Evolutionary conservation across 805 yeast genomes (phyloP).

Genomic region (Scheffersomyces coipomensis): DNA sequence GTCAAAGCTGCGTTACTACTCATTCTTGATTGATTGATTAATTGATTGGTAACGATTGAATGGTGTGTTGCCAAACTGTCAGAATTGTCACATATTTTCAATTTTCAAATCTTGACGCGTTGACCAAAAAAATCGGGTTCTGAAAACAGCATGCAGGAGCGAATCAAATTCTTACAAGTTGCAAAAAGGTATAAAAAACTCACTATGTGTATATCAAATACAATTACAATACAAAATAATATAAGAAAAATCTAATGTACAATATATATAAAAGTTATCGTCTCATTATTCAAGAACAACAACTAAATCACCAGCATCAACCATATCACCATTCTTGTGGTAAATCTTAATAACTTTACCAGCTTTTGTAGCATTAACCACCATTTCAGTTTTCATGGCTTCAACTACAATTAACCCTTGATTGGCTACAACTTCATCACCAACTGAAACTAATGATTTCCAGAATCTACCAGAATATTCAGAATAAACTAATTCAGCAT

Average conservation of each 20-base stretch:
- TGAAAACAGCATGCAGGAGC: too few relatives aligned
- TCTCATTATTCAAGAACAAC: constrained; percentile 68
- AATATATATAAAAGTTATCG: too few relatives aligned
- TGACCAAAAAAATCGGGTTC: too few relatives aligned
- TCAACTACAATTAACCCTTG: constrained; percentile 87
- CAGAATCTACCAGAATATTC: constrained; percentile 97
- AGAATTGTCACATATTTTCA: too few relatives aligned
- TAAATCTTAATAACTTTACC: constrained; percentile 74
- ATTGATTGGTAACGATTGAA: neutral
- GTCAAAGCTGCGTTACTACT: constrained; percentile 1
- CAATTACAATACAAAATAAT: too few relatives aligned
- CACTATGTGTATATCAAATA: too few relatives aligned
- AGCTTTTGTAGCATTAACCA: constrained; percentile 64
- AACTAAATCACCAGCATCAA: constrained; percentile 93
- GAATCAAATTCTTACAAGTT: too few relatives aligned
- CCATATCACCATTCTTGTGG: constrained; percentile 91
- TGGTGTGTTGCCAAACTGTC: neutral
- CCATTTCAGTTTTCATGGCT: constrained; percentile 99
- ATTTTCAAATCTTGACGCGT: too few relatives aligned
- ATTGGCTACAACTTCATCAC: constrained; percentile 69
- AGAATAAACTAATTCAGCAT: constrained; percentile 82
- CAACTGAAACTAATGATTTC: constrained; percentile 82
- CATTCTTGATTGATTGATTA: neutral
- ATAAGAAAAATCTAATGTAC: too few relatives aligned
- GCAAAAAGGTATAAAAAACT: too few relatives aligned